Evolutionary conservation across 345 rosid species (phyloP).

Genomic region (Hibiscus mutabilis): DNA sequence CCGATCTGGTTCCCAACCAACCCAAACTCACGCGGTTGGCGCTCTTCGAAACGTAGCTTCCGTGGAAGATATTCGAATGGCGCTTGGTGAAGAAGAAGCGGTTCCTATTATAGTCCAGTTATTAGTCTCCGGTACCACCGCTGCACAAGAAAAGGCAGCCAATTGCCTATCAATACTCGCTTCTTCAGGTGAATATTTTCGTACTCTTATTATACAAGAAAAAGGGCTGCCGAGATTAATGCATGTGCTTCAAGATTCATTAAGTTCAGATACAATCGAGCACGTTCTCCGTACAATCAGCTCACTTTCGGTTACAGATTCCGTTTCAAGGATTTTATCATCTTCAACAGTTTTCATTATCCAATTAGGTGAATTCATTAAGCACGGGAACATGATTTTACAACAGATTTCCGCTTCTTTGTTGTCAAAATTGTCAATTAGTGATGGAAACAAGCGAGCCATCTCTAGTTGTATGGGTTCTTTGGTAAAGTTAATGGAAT

Average conservation of each 20-base stretch:
- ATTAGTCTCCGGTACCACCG: slow-evolving; percentile 29
- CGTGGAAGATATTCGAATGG: slow-evolving; percentile 47
- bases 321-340: slow-evolving; percentile 32
- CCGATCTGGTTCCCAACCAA: slow-evolving; percentile 45
- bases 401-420: slow-evolving; percentile 57
- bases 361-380: slow-evolving; percentile 51
- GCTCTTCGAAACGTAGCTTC: slow-evolving; percentile 55
- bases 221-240: slow-evolving; percentile 53
- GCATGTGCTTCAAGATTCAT: slow-evolving; percentile 34
- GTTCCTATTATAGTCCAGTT: slow-evolving; percentile 50
- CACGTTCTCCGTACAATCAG: slow-evolving; percentile 40
- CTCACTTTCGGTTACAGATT: slow-evolving; percentile 34
- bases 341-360: slow-evolving; percentile 53
- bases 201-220: slow-evolving; percentile 49
- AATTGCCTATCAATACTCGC: slow-evolving; percentile 46
- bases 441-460: slow-evolving; percentile 76
- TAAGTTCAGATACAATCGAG: slow-evolving; percentile 42
- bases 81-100: slow-evolving; percentile 68
- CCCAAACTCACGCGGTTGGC: slow-evolving; percentile 49
- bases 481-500: slow-evolving; percentile 56
- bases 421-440: slow-evolving; percentile 36
- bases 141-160: slow-evolving; percentile 47
- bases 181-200: slow-evolving; percentile 54
- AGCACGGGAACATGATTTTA: slow-evolving; percentile 37
- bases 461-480: slow-evolving; percentile 45